Evolutionary conservation across 2,329 filamentous ascomycete genomes (phyloP).

Genomic region (Akanthomyces dipterigenus): DNA sequence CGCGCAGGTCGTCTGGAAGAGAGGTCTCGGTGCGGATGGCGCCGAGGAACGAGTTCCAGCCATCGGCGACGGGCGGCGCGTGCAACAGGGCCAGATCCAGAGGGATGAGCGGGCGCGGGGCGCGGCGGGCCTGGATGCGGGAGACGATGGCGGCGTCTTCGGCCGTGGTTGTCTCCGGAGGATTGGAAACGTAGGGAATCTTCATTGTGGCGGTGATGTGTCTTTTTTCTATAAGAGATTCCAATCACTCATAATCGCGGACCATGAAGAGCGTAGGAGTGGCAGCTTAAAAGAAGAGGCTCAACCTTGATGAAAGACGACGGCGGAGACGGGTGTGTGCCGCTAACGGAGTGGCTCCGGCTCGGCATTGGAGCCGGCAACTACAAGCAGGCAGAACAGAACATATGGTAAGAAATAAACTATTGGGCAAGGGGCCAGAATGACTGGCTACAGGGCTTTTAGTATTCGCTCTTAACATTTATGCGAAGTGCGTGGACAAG

Average conservation of each 20-base stretch:
- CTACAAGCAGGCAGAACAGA: background rate
- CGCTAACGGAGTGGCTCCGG: background rate
- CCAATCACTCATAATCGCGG: background rate
- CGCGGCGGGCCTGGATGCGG: conserved; percentile 58
- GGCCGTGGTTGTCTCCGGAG: conserved; percentile 35
- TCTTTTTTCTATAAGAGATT: background rate
- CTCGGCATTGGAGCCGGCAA: conserved; percentile 9
- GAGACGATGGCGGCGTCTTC: conserved; percentile 52
- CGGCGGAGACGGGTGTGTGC: background rate
- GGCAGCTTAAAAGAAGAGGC: background rate
- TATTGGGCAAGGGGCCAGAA: background rate
- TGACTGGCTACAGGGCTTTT: no score
- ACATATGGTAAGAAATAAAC: background rate
- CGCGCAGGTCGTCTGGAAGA: conserved; percentile 52
- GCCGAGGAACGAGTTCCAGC: conserved; percentile 66
- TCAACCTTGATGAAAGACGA: background rate
- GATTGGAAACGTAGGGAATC: conserved; percentile 56
- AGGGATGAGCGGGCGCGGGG: conserved; percentile 62
- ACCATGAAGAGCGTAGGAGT: background rate
- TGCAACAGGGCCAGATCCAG: conserved; percentile 74
- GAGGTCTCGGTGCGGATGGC: conserved; percentile 50
- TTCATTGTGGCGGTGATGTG: conserved; percentile 43
- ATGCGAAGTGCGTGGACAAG: background rate
- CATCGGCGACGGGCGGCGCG: conserved; percentile 66
- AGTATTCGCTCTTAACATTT: background rate